Conservation (phyloP, 1,284 basidiomycete genomes). For the Cystobasidium sp. region DNA sequence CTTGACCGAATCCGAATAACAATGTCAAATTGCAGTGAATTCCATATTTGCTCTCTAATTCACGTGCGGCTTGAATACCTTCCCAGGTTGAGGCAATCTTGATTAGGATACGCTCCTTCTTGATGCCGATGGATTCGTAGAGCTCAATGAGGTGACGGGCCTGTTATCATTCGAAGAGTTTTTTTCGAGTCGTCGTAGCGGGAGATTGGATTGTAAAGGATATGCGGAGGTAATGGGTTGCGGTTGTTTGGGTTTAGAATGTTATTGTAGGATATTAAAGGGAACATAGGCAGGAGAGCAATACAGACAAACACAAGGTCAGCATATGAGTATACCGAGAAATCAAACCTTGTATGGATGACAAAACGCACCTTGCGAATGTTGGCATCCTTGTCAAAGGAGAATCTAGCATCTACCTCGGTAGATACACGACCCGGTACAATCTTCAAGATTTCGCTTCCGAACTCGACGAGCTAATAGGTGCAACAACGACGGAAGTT, state of each 20-base stretch:
- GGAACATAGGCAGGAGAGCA: background rate
- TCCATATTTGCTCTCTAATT: conserved; percentile 86
- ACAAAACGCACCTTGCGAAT: conserved; percentile 71
- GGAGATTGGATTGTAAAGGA: conserved; percentile 42
- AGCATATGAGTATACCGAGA: too few species aligned
- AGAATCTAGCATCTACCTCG: conserved; percentile 96
- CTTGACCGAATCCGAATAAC: conserved; percentile 96
- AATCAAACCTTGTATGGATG: background rate
- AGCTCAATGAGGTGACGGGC: conserved; percentile 91
- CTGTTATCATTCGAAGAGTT: conserved; percentile 57
- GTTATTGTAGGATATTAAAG: background rate
- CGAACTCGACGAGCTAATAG: conserved; percentile 87
- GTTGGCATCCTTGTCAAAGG: conserved; percentile 91
- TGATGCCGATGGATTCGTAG: conserved; percentile 87
- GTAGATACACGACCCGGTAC: conserved; percentile 99
- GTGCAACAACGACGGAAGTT: background rate
- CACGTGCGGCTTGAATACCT: conserved; percentile 96
- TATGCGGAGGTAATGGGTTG: background rate
- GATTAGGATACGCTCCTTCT: conserved; percentile 93
- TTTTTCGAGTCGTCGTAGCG: conserved; percentile 26
- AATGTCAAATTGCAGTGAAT: conserved; percentile 99
- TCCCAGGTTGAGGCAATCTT: conserved; percentile 99
- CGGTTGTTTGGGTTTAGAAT: background rate
- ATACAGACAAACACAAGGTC: background rate
- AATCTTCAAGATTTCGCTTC: conserved; percentile 90